Base-by-base conservation (phyloP, 2,329 filamentous ascomycete genomes). In the Claviceps fusiformis region DNA sequence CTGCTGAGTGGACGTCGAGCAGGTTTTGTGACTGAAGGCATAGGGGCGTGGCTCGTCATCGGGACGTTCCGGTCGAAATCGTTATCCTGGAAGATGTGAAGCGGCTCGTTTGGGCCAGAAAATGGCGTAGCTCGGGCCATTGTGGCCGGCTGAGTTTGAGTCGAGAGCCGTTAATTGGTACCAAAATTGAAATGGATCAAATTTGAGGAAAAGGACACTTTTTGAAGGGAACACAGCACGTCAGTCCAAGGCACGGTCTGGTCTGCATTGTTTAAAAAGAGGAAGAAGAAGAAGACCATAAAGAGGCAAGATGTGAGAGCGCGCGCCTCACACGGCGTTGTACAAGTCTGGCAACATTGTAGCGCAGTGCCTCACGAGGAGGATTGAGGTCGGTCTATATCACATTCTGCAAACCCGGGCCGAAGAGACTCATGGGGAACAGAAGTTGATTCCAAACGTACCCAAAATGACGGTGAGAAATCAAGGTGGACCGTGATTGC, bases 11-110 rank as follows among this genome's bases (percentile, higher is more conserved):
- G 73, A 50, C 75, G 73, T 54, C 76, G 73, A 39, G 71, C 67
- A 31, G 73, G 72, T 58, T 74, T 79, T 52, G 71, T 65, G 52
- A 74, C 69, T 49, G 74, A 70, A 37, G 77, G 77, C 77, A 81
- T 81, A 43, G 77, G 76, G 47, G 77, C 76, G 62, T 80, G 75
- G 67, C 75, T 80, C 57, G 77, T 75, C 68, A 78, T 78, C 44
- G 73, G 72, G 7, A 71, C 65, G 46, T 68, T 61, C 57, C 73
- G 71, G 54, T 72, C 71, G 63, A 72, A 75, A 59, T 73, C 71
- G 57, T 76, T 70, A 67, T 81, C 78, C 57, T 77, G 74, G 61
- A 73, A 81, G 59, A 80, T 76, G 41, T 74, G 71, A 44, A 79
- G 66, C 50, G 75, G 71, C 67, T 78, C 74, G 58, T 71, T 69